phyloP scores from a whole-genome alignment of 2,329 filamentous ascomycete species.

The Didymella lethalis region DNA sequence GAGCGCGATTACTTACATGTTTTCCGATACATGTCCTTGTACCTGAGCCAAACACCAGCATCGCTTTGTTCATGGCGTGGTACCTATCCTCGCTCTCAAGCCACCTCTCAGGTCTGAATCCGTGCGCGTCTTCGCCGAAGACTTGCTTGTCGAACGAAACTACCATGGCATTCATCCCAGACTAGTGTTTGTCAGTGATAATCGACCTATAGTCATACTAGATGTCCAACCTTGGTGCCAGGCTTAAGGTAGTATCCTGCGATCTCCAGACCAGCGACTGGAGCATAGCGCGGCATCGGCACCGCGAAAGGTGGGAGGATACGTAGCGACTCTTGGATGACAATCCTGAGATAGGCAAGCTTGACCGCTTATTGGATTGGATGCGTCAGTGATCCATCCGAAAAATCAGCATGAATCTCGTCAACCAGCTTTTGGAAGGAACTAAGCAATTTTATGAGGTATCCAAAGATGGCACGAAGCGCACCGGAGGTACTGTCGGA shows the following conservation, averaged over 20 bases:
- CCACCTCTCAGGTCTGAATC: conserved; percentile 58
- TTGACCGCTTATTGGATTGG: conserved; percentile 59
- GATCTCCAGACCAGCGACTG: conserved; percentile 68
- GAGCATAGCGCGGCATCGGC: conserved; percentile 75
- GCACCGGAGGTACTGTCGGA: conserved; percentile 49
- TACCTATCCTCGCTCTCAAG: conserved; percentile 38
- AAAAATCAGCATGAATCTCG: conserved; percentile 30
- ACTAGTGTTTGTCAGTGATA: background rate
- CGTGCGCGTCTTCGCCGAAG: conserved; percentile 51
- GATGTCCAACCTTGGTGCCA: background rate
- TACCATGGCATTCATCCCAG: conserved; percentile 46
- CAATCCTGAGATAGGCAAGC: conserved; percentile 77
- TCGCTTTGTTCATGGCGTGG: conserved; percentile 34
- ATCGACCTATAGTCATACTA: background rate
- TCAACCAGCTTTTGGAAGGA: conserved; percentile 20
- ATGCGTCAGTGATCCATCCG: conserved; percentile 19
- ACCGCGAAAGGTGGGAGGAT: conserved; percentile 76
- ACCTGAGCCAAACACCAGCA: conserved; percentile 51
- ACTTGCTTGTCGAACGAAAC: conserved; percentile 52
- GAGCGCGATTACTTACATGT: conserved; percentile 19
- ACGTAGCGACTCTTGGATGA: conserved; percentile 78
- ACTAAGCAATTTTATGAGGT: conserved; percentile 47
- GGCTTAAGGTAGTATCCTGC: conserved; percentile 5
- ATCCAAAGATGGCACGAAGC: conserved; percentile 50
- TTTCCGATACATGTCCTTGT: conserved; percentile 46